Evolutionary conservation across 1,139 yeast genomes (phyloP).

Genomic region (Blastobotrys capitulatus): DNA sequence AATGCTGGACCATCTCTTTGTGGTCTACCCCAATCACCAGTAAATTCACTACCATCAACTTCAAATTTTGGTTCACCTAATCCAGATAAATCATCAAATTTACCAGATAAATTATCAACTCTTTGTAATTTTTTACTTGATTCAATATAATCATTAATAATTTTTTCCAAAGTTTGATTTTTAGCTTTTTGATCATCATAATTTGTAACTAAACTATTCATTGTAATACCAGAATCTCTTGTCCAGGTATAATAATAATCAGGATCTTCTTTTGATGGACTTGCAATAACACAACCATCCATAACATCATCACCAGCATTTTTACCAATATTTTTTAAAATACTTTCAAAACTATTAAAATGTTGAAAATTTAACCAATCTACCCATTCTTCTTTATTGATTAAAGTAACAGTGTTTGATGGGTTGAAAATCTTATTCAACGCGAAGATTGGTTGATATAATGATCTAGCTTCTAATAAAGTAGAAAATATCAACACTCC

Average conservation of each 20-base stretch:
- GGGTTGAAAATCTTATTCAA: too few species aligned
- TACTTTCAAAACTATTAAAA: conserved; percentile 40
- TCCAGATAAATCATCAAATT: conserved; percentile 46
- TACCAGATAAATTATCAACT: conserved; percentile 62
- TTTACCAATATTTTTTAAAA: conserved; percentile 46
- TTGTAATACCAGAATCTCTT: conserved; percentile 82
- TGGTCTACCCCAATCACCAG: conserved; percentile 84
- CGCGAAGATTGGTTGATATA: too few species aligned
- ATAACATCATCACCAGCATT: conserved; percentile 39
- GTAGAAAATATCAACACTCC: background rate
- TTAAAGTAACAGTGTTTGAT: conserved; percentile 3
- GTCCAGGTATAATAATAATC: conserved; percentile 88
- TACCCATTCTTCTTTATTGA: conserved; percentile 40
- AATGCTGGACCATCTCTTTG: conserved; percentile 94
- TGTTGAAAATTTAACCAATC: conserved; percentile 54
- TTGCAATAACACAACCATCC: conserved; percentile 75
- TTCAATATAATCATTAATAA: conserved; percentile 55
- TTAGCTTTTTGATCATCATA: conserved; percentile 39
- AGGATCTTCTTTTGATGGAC: conserved; percentile 66
- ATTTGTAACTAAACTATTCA: conserved; percentile 55
- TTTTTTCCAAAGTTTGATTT: conserved; percentile 31
- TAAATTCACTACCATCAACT: conserved; percentile 58
- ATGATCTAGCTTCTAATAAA: background rate
- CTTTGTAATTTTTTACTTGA: conserved; percentile 59
- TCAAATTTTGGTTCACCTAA: conserved; percentile 88